Percentiles rank a stretch among this genome's conserved stretches.
Conservation (phyloP, 805 yeast species). For the Nakazawaea ambrosiae region DNA sequence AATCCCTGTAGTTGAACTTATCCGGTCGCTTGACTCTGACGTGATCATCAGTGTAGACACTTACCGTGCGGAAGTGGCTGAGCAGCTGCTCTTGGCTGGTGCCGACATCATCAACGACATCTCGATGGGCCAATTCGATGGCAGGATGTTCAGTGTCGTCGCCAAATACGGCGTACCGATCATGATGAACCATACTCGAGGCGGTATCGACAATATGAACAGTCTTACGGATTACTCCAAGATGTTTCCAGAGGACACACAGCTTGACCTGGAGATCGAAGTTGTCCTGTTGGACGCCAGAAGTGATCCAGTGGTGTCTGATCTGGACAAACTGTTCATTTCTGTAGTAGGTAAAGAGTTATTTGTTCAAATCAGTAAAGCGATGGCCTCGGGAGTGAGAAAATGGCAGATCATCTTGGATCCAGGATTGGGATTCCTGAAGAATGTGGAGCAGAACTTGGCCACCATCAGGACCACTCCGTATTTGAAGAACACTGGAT, state of each 20-base stretch:
- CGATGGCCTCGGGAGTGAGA: conserved; percentile 55
- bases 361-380: conserved; percentile 43
- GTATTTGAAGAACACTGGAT: conserved; percentile 40
- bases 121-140: conserved; percentile 71
- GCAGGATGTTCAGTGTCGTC: conserved; percentile 58
- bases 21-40: conserved; percentile 38
- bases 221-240: conserved; percentile 45
- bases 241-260: conserved; percentile 29
- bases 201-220: conserved; percentile 71
- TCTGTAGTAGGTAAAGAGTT: conserved; percentile 64
- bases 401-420: conserved; percentile 91
- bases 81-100: conserved; percentile 59
- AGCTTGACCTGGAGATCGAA: conserved; percentile 14
- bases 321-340: conserved; percentile 15
- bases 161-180: conserved; percentile 69
- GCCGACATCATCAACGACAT: conserved; percentile 92
- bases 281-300: neutral
- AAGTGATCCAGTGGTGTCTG: conserved; percentile 4
- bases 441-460: conserved; percentile 63
- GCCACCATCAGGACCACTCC: conserved; percentile 47
- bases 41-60: conserved; percentile 81
- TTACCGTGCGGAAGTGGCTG: conserved; percentile 71
- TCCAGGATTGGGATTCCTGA: conserved; percentile 98
- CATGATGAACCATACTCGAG: conserved; percentile 79
- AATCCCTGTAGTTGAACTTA: conserved; percentile 57